Base-by-base conservation (phyloP, 1,139 yeast genomes). In the Pneumocystis sp. region DNA sequence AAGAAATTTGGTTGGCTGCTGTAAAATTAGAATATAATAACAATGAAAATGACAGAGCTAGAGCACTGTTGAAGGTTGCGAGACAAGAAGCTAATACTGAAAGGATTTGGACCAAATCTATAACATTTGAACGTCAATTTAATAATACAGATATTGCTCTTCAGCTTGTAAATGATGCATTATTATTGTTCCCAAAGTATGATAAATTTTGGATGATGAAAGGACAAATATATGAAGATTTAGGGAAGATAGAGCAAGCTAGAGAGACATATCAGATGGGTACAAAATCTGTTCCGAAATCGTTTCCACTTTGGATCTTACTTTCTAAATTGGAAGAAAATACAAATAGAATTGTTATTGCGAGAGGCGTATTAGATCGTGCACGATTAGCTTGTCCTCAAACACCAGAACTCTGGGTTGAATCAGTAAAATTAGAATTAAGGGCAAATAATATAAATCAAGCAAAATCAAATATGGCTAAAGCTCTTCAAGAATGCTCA, bases 321-420 rank as follows among this genome's bases (percentile, higher is more conserved):
- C 73, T 84, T n/a, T 78, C 90, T 0, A 70, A 73, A 1, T 68
- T 83, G 1, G 87, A 85, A 68, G 82, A 80, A 65, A 65, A 72
- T 0, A 69, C 73, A 6, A 73, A 80, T 6, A 77, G 80, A 8
- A 67, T 74, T 1, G 81, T 85, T 3, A 79, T 83, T 67, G 93
- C 96, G 0, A 81, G 96, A 66, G 85, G 96, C 0, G 78, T 82
- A 1, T 74, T 90, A 19, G 97, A 89, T 70, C 77, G 83, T 45
- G 96, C 89, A 0, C 74, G 88, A 2, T 70, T 84, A 19, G 77
- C 78, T 42, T 81, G 81, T 66, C 83, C 85, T 0, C 71, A 77
- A 3, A 76, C 77, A 50, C 87, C 83, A 42, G 66, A 67, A 17
- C 70, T 90, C 1, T 85, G 89, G 85, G 73, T 79, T 6, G 85